Percentiles rank a stretch among this genome's conserved stretches.
Evolutionary conservation across 2,329 filamentous ascomycete genomes (phyloP).

Genomic region (Cladophialophora carrionii): DNA sequence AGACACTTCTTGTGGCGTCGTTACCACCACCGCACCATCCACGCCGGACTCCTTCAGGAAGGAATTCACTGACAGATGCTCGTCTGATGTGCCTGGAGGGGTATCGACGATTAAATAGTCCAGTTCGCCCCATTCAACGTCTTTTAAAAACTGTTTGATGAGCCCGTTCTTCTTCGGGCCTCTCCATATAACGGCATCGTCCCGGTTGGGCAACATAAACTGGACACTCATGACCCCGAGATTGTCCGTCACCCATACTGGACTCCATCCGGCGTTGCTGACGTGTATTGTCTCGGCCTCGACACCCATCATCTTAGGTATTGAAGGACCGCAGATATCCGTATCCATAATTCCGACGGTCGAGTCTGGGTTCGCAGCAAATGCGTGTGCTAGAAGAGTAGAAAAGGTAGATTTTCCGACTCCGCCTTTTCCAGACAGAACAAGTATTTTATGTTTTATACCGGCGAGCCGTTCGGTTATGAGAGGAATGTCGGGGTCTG

Average conservation of each 20-base stretch:
- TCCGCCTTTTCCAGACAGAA: slow-evolving; percentile 92
- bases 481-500: slow-evolving; percentile 88
- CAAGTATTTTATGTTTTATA: slow-evolving; percentile 88
- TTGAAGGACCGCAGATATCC: slow-evolving; percentile 93
- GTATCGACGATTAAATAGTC: slow-evolving; percentile 95
- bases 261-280: slow-evolving; percentile 85
- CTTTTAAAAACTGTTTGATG: slow-evolving; percentile 97
- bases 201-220: slow-evolving; percentile 92
- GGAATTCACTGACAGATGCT: slow-evolving; percentile 91
- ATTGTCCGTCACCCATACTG: slow-evolving; percentile 94
- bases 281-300: slow-evolving; percentile 84
- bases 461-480: slow-evolving; percentile 80
- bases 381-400: slow-evolving; percentile 82
- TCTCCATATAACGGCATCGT: slow-evolving; percentile 96
- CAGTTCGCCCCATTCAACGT: slow-evolving; percentile 95
- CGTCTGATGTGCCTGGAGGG: slow-evolving; percentile 90
- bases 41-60: slow-evolving; percentile 90
- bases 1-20: slow-evolving; percentile 91
- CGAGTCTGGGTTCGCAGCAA: slow-evolving; percentile 75
- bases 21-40: slow-evolving; percentile 89
- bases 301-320: slow-evolving; percentile 99
- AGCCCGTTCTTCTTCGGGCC: slow-evolving; percentile 98
- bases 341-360: slow-evolving; percentile 97
- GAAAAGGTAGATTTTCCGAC: slow-evolving; percentile 97
- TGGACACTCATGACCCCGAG: slow-evolving; percentile 96